A percentile compares a stretch with the other conserved stretches of the same genome.
Evolutionary conservation across 805 yeast genomes (phyloP).

Genomic region (Wickerhamomyces subpelliculosus): DNA sequence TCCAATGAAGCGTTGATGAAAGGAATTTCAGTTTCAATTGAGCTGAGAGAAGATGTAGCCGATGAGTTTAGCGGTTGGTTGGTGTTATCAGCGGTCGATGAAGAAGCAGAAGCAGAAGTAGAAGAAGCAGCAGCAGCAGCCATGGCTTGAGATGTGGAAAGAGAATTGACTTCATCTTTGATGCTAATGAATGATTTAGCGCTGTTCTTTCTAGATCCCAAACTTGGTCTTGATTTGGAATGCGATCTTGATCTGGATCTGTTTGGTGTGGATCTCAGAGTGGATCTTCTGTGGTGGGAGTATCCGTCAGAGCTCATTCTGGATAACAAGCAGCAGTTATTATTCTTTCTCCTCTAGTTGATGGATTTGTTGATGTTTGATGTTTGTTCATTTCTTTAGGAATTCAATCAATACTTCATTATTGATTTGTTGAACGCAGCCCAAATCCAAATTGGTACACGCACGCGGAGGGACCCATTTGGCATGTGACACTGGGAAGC

Average conservation of each 20-base stretch:
- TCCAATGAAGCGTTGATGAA: slow-evolving; percentile 58
- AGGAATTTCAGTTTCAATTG: slow-evolving; percentile 30
- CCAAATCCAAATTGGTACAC: too few relatives aligned
- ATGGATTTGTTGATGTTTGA: too few relatives aligned
- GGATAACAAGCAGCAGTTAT: not conserved
- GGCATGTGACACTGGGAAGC: too few relatives aligned
- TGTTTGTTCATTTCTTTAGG: too few relatives aligned
- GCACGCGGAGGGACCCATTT: too few relatives aligned
- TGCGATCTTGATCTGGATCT: slow-evolving; percentile 3
- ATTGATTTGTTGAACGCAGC: too few relatives aligned
- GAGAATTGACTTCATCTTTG: not conserved
- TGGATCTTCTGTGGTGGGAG: slow-evolving; percentile 3
- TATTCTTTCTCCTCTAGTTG: too few relatives aligned
- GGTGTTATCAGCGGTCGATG: too few relatives aligned
- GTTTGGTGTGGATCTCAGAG: not conserved
- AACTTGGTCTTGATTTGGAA: slow-evolving; percentile 3
- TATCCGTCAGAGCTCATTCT: not conserved
- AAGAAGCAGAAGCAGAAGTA: too few relatives aligned
- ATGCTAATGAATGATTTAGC: not conserved
- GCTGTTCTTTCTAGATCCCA: slow-evolving; percentile 1
- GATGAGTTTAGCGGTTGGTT: not conserved
- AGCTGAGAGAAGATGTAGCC: not conserved
- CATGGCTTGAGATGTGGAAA: not conserved
- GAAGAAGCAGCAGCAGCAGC: not conserved
- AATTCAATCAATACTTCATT: too few relatives aligned